These are phyloP conservation scores for Neurospora cerealis DNA, from an alignment of 495 filamentous ascomycete species.

Conservation along the genomic window DNA sequence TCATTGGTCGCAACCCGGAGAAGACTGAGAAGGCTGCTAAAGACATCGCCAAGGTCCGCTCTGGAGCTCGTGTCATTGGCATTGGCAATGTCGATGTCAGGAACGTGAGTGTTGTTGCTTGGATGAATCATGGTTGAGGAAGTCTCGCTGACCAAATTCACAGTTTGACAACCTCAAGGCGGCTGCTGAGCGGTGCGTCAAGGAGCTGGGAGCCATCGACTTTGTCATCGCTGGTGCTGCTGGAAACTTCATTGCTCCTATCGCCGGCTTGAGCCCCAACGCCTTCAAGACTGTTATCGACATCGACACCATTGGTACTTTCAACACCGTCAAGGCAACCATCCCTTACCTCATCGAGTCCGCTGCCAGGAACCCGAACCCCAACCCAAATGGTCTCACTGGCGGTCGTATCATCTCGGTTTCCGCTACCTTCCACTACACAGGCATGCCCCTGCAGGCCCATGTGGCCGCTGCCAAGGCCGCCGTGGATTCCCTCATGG, in stretches of 20 bases:
- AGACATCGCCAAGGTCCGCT: slow-evolving; percentile 68
- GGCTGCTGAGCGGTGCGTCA: slow-evolving; percentile 67
- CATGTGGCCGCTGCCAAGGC: slow-evolving; percentile 89
- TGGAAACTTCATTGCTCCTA: slow-evolving; percentile 90
- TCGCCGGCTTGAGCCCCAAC: slow-evolving; percentile 69
- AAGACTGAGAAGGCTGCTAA: slow-evolving; percentile 74
- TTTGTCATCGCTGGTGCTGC: slow-evolving; percentile 95
- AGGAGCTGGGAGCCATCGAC: slow-evolving; percentile 79
- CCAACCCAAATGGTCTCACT: slow-evolving; percentile 38
- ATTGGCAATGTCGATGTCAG: slow-evolving; percentile 81
- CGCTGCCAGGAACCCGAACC: slow-evolving; percentile 47
- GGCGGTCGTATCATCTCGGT: slow-evolving; percentile 84
- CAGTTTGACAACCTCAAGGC: slow-evolving; percentile 54
- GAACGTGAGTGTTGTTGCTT: slow-evolving; percentile 21
- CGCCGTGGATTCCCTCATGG: slow-evolving; percentile 72
- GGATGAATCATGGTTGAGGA: slow-evolving; percentile 2
- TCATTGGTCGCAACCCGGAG: slow-evolving; percentile 81
- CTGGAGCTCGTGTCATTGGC: slow-evolving; percentile 73
- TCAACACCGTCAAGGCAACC: slow-evolving; percentile 89
- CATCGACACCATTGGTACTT: slow-evolving; percentile 89
- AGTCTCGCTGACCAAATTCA: slow-evolving; percentile 4
- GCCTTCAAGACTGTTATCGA: slow-evolving; percentile 95
- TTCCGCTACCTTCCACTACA: slow-evolving; percentile 83
- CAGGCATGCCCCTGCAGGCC: slow-evolving; percentile 68
- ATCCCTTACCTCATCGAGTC: slow-evolving; percentile 69